Conservation (phyloP, 148 eudicot species). For the Talinum fruticosum region DNA sequence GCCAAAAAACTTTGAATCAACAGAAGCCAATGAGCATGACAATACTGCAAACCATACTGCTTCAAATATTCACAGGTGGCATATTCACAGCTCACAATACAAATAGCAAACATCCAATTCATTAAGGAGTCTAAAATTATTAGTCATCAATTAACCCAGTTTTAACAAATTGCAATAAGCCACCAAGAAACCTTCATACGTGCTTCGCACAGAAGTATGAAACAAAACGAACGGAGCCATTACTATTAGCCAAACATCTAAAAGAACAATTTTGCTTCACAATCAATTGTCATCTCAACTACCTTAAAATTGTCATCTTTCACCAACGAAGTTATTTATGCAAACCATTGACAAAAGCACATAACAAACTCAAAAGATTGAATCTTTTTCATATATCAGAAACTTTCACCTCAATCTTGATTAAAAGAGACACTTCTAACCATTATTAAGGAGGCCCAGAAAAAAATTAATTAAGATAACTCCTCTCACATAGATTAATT, state of each 20-base stretch:
- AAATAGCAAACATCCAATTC: not conserved
- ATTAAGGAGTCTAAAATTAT: not conserved
- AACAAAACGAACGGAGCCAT: not conserved
- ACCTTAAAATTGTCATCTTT: not conserved
- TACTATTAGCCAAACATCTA: not conserved
- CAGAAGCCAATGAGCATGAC: not conserved
- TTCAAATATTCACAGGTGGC: not conserved
- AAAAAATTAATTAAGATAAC: not conserved
- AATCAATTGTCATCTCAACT: not conserved
- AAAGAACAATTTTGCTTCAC: not conserved
- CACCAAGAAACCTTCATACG: not conserved
- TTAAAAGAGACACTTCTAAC: not conserved
- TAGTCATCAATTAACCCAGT: not conserved
- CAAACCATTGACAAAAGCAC: not conserved
- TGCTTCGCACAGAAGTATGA: not conserved
- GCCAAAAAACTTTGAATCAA: not conserved
- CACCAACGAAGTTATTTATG: not conserved
- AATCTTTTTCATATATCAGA: not conserved
- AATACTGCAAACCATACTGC: not conserved
- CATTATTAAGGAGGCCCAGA: not conserved
- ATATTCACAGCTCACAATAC: not conserved
- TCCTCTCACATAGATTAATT: too few species aligned
- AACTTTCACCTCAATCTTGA: not conserved
- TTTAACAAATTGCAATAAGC: not conserved
- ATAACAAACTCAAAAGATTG: not conserved